A percentile compares a stretch with the other conserved stretches of the same genome.
phyloP scores from a whole-genome alignment of 2,329 filamentous ascomycete genomes.

The Hyphodiscus sp. region DNA sequence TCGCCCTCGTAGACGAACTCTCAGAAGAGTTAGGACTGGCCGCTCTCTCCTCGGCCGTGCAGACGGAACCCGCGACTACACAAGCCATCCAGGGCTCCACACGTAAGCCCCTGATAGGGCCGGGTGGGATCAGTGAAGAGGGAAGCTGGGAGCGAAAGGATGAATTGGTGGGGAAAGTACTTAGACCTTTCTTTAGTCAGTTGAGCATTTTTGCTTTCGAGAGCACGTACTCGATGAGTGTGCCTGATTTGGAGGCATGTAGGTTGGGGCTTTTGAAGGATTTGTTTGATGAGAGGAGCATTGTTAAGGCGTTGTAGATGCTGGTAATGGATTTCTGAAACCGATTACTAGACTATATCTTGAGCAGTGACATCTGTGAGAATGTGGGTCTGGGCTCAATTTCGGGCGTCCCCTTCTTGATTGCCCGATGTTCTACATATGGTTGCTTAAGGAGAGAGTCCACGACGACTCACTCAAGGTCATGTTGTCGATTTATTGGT shows the following conservation, averaged over 20 bases:
- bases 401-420: neutral
- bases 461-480: neutral
- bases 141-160: slow-evolving; percentile 53
- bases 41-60: slow-evolving; percentile 15
- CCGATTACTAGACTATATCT: neutral
- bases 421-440: neutral
- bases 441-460: neutral
- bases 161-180: slow-evolving; percentile 67
- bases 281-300: slow-evolving; percentile 71
- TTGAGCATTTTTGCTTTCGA: slow-evolving; percentile 93
- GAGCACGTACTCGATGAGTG: slow-evolving; percentile 79
- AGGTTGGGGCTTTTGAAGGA: slow-evolving; percentile 60
- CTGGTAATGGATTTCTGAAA: neutral
- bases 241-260: slow-evolving; percentile 59
- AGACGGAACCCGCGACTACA: slow-evolving; percentile 19
- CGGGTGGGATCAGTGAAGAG: slow-evolving; percentile 45
- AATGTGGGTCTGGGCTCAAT: too few species aligned
- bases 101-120: slow-evolving; percentile 35
- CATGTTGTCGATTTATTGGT: neutral
- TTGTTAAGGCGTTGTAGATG: slow-evolving; percentile 45
- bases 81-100: slow-evolving; percentile 20
- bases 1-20: slow-evolving; percentile 78
- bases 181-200: slow-evolving; percentile 85
- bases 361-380: too few species aligned
- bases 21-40: slow-evolving; percentile 59